Percentiles rank a stretch among this genome's conserved stretches.
Evolutionary conservation across 345 rosid genomes (phyloP).

Genomic region (Brassica nigra): DNA sequence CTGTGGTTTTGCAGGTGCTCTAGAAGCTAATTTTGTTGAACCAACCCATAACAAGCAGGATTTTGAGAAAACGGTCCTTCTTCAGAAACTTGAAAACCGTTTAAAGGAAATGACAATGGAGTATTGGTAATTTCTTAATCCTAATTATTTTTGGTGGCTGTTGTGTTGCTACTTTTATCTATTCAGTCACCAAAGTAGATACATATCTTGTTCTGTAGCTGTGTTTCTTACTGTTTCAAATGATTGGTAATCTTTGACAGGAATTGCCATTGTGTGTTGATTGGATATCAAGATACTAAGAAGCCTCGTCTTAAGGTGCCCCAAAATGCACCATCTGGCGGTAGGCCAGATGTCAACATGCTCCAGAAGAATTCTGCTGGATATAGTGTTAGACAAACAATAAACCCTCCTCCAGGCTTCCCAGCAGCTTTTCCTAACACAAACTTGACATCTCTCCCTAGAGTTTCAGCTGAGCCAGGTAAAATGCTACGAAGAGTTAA

Average conservation of each 20-base stretch:
- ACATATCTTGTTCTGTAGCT: constrained; percentile 12
- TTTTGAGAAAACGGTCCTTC: constrained; percentile 91
- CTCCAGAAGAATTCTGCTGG: constrained; percentile 34
- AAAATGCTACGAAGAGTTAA: constrained; percentile 15
- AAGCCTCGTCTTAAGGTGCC: constrained; percentile 45
- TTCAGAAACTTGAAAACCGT: constrained; percentile 91
- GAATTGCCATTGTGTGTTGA: constrained; percentile 71
- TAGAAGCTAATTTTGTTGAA: constrained; percentile 91
- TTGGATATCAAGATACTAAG: constrained; percentile 68
- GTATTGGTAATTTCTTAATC: constrained; percentile 61
- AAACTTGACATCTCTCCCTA: constrained; percentile 24
- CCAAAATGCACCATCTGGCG: constrained; percentile 33
- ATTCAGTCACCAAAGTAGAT: constrained; percentile 12
- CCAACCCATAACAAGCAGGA: constrained; percentile 98
- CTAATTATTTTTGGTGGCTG: constrained; percentile 8
- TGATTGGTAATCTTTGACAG: constrained; percentile 48
- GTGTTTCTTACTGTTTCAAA: constrained; percentile 16
- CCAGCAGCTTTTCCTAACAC: constrained; percentile 18
- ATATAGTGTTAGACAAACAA: constrained; percentile 33
- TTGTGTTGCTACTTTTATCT: background rate
- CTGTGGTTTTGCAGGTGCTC: constrained; percentile 56
- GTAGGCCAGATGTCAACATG: constrained; percentile 29
- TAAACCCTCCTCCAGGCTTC: constrained; percentile 39
- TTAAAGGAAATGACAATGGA: constrained; percentile 74
- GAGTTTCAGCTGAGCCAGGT: constrained; percentile 44